phyloP scores from a whole-genome alignment of 768 basidiomycete genomes.

The Tricholoma matsutake region DNA sequence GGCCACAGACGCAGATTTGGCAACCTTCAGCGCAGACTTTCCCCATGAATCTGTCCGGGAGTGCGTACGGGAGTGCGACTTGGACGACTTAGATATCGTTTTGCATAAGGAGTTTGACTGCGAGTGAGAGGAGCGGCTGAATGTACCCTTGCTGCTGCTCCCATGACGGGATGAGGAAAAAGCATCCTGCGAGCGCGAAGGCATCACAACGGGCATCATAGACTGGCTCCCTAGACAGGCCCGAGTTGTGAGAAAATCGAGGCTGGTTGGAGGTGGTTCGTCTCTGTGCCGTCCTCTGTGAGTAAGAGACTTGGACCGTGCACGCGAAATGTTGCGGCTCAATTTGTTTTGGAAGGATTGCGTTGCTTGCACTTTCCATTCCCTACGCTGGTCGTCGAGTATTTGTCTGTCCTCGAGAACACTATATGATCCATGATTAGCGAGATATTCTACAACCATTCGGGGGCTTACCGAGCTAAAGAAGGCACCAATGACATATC shows the following conservation, averaged over 20 bases:
- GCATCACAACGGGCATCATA: conserved; percentile 39
- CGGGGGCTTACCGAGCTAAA: conserved; percentile 40
- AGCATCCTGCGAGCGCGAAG: conserved; percentile 13
- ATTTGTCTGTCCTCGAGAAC: conserved; percentile 64
- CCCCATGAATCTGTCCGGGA: conserved; percentile 44
- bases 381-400: conserved; percentile 59
- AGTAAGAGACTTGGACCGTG: conserved; percentile 57
- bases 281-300: conserved; percentile 29
- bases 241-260: conserved; percentile 65
- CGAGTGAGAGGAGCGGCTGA: conserved; percentile 27
- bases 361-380: conserved; percentile 64
- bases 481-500: conserved; percentile 61
- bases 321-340: conserved; percentile 58
- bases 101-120: conserved; percentile 37
- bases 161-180: conserved; percentile 8
- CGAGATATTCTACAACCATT: not conserved
- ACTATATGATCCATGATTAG: conserved; percentile 31
- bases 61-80: conserved; percentile 36
- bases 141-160: conserved; percentile 11
- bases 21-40: conserved; percentile 39
- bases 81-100: conserved; percentile 32
- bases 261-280: conserved; percentile 28
- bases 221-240: conserved; percentile 67
- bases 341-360: conserved; percentile 64
- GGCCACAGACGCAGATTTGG: conserved; percentile 29